Evolutionary conservation across 148 eudicot species (phyloP).

Genomic region (Cornus controversa): DNA sequence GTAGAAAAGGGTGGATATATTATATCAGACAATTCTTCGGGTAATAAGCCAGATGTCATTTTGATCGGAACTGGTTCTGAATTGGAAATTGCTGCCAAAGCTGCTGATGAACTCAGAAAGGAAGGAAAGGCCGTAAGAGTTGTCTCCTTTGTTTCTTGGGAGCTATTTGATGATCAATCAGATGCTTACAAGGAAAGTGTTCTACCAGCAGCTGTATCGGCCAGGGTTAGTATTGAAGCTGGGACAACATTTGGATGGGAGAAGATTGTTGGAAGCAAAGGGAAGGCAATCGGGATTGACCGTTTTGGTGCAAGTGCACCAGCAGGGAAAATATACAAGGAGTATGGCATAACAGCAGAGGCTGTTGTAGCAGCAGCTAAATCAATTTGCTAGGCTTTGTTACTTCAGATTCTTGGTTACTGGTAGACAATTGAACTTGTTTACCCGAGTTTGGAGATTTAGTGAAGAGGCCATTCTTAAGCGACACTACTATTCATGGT

Average conservation of each 20-base stretch:
- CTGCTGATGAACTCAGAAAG: conserved; percentile 90
- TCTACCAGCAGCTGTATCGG: conserved; percentile 67
- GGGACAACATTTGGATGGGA: conserved; percentile 92
- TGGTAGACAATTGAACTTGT: not conserved
- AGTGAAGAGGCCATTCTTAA: conserved; percentile 2
- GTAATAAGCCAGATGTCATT: conserved; percentile 87
- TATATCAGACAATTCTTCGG: conserved; percentile 67
- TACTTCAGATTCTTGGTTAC: not conserved
- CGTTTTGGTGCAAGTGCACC: conserved; percentile 96
- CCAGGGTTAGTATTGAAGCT: conserved; percentile 95
- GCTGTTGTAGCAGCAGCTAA: conserved; percentile 94
- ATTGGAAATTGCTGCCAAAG: conserved; percentile 79
- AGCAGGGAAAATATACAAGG: conserved; percentile 86
- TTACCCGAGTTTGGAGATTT: not conserved
- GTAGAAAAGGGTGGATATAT: conserved; percentile 81
- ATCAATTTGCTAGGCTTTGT: conserved; percentile 38
- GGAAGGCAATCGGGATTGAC: conserved; percentile 90
- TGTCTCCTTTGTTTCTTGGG: conserved; percentile 91
- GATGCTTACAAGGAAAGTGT: conserved; percentile 85
- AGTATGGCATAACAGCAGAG: conserved; percentile 80
- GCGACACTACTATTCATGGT: conserved; percentile 1
- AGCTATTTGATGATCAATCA: conserved; percentile 77
- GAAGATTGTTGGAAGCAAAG: conserved; percentile 63
- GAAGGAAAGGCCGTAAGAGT: conserved; percentile 90
- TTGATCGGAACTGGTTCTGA: conserved; percentile 94